Evolutionary conservation across 805 yeast genomes (phyloP), one percentile per base, ranked within the genome.

Genomic region (Hermanozyma aechmeae): DNA sequence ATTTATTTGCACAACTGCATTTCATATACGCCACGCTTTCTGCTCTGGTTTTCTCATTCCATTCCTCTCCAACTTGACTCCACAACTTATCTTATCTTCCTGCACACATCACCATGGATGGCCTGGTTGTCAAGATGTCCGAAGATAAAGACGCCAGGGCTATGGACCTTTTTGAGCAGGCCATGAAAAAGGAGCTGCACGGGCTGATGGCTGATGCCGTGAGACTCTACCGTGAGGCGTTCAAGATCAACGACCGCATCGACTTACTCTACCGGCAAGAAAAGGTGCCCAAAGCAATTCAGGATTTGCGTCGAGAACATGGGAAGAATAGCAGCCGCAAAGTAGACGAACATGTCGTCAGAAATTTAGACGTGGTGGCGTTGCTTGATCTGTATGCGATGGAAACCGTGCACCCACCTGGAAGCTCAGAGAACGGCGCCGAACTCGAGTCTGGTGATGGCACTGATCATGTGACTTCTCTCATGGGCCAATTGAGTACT

Each of bases 181-280:
- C 85, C 3, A 71, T 77, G 0, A 72, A 67, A 27, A 77, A 77
- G 45, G 96, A 86, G 52, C 58, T 68, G 19, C 69, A 63, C 28
- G 95, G 95, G 0, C 61, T 73, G 36, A 66, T 85, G 73, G 68
- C 82, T n/a, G 95, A 85, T 44, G 95, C 95, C 2, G 74, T 83
- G 16, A 70, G 61, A 27, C 68, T 57, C 39, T 86, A 86, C 52
- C 61, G 93, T 37, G 64, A 67, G 37, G 95, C 96, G 2, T 69
- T 76, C 49, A 74, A 68, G 42, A 51, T 75, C 31, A 56, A 68
- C 38, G 60, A 53, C 5, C 66, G 66, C 32, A 86, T 86, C 4
- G 95, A 86, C 46, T 56, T 68, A 27, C 51, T 71, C 14, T 84
- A 84, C 50, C 62, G 94, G 28, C 65, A 71, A 37, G 64, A 65